Evolutionary conservation across 768 basidiomycete genomes (phyloP).

Genomic region (Trametes cubensis): DNA sequence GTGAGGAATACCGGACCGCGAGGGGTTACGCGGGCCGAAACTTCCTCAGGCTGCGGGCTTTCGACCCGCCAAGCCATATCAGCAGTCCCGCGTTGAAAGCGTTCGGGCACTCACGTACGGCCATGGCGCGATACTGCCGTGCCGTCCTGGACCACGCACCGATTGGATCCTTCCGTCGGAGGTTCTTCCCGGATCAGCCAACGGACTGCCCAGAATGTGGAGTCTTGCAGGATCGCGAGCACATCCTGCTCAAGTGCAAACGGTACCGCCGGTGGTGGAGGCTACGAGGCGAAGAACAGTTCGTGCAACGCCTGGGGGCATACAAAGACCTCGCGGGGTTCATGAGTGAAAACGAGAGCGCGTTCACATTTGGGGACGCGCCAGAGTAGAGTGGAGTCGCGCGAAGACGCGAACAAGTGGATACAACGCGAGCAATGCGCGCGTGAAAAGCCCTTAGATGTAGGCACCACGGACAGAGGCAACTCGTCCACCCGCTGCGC

Average conservation of each 20-base stretch:
- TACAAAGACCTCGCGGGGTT: conserved; percentile 11
- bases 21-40: no score
- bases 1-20: no score
- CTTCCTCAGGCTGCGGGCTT: no score
- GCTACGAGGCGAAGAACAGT: conserved; percentile 10
- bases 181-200: conserved; percentile 1
- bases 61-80: no score
- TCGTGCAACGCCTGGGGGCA: neutral
- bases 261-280: conserved; percentile 14
- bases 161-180: neutral
- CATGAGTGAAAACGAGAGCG: conserved; percentile 8
- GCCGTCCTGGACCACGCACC: neutral
- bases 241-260: conserved; percentile 5
- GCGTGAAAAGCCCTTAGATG: conserved; percentile 12
- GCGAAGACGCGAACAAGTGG: neutral
- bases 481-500: conserved; percentile 2
- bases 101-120: conserved; percentile 7
- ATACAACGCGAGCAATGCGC: neutral
- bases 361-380: conserved; percentile 18
- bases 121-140: conserved; percentile 10
- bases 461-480: conserved; percentile 9
- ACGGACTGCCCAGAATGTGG: conserved; percentile 1
- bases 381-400: neutral
- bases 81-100: no score
- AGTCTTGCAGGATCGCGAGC: conserved; percentile 8